These are phyloP conservation scores for Geosmithia flava DNA, from an alignment of 2,329 filamentous ascomycete genomes.

Conservation along the genomic window DNA sequence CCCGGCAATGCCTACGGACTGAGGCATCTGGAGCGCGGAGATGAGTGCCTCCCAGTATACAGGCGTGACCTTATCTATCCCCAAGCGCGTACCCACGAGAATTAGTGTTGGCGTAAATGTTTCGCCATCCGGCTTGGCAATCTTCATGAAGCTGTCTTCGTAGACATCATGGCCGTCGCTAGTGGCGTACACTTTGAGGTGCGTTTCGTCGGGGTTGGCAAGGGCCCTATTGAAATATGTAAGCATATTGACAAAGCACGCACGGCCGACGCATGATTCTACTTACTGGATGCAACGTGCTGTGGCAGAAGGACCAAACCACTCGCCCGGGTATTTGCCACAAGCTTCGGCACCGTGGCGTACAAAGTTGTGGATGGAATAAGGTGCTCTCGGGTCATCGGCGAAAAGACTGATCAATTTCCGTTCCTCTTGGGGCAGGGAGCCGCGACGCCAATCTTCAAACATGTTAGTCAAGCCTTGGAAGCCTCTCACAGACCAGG, in stretches of 20 bases:
- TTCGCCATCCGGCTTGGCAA: slow-evolving; percentile 55
- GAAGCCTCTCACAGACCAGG: neutral
- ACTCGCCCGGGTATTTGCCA: slow-evolving; percentile 90
- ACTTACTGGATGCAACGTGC: slow-evolving; percentile 84
- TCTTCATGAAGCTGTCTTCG: slow-evolving; percentile 71
- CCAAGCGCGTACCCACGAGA: slow-evolving; percentile 76
- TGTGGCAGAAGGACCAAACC: slow-evolving; percentile 97
- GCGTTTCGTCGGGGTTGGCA: slow-evolving; percentile 50
- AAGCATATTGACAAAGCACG: neutral
- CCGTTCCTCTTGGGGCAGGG: slow-evolving; percentile 47
- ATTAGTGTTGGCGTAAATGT: slow-evolving; percentile 76
- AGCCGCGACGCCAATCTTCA: slow-evolving; percentile 62
- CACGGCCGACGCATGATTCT: neutral
- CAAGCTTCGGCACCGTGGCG: slow-evolving; percentile 75
- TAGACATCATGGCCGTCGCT: slow-evolving; percentile 88
- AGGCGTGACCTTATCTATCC: slow-evolving; percentile 87
- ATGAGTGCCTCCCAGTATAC: slow-evolving; percentile 95
- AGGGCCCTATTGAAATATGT: slow-evolving; percentile 47
- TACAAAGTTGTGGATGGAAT: slow-evolving; percentile 93
- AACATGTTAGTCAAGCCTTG: neutral
- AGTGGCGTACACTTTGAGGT: slow-evolving; percentile 74
- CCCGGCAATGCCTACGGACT: slow-evolving; percentile 95
- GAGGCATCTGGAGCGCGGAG: slow-evolving; percentile 69
- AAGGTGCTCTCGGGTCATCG: slow-evolving; percentile 74
- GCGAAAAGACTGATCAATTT: slow-evolving; percentile 71